phyloP scores from a whole-genome alignment of 2,329 filamentous ascomycete species.

The Cladophialophora yegresii region DNA sequence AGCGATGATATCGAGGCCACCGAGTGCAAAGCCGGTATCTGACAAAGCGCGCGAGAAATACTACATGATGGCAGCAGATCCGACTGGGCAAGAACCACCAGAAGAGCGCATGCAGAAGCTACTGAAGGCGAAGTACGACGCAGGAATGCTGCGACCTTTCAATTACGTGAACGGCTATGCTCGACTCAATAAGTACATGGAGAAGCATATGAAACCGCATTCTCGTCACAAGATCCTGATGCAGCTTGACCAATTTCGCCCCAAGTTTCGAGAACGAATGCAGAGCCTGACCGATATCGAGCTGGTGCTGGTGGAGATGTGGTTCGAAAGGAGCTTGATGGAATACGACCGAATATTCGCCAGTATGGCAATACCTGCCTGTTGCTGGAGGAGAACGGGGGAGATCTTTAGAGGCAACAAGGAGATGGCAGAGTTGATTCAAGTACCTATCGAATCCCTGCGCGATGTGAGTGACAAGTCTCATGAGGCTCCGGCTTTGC shows the following conservation, averaged over 20 bases:
- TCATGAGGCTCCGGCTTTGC: background rate
- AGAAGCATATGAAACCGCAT: constrained; percentile 76
- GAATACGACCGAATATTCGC: constrained; percentile 98
- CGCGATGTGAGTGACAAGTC: constrained; percentile 70
- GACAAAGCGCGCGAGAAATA: constrained; percentile 78
- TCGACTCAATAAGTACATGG: constrained; percentile 85
- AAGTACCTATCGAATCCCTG: constrained; percentile 85
- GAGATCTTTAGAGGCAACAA: constrained; percentile 98
- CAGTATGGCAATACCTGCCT: constrained; percentile 97
- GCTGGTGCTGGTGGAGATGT: constrained; percentile 95
- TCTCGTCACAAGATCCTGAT: constrained; percentile 89
- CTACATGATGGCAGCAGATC: constrained; percentile 95
- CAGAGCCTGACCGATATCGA: constrained; percentile 91
- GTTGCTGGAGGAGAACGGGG: constrained; percentile 93
- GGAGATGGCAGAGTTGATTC: constrained; percentile 96
- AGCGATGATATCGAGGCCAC: constrained; percentile 62
- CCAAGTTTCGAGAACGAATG: constrained; percentile 94
- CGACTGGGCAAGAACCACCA: constrained; percentile 79
- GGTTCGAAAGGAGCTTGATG: constrained; percentile 95
- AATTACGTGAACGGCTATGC: constrained; percentile 98
- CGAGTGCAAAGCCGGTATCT: constrained; percentile 59
- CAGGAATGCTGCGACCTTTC: constrained; percentile 90
- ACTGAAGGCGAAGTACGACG: constrained; percentile 92
- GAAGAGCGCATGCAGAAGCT: constrained; percentile 95
- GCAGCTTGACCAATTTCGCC: constrained; percentile 88